Conservation (phyloP, 345 rosid species). For the Bretschneidera sinensis region DNA sequence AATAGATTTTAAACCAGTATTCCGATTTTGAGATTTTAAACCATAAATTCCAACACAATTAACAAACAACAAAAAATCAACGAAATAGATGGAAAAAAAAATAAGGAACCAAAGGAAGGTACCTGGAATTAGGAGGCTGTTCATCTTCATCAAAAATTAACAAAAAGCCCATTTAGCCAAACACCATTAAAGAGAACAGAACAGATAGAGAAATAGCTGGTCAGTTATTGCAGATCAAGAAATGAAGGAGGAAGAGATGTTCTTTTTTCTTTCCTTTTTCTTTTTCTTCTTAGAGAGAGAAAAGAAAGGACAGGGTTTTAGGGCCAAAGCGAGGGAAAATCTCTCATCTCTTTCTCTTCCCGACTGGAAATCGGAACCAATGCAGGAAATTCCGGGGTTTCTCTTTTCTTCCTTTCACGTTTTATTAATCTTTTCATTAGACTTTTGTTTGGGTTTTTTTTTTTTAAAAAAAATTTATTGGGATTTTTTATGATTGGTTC, state of each 20-base stretch:
- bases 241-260: conserved; percentile 16
- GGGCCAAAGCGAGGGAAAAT: conserved; percentile 25
- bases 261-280: conserved; percentile 20
- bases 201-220: conserved; percentile 10
- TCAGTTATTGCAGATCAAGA: conserved; percentile 45
- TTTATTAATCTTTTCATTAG: neutral
- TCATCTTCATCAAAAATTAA: too few relatives aligned
- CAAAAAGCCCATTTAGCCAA: conserved; percentile 27
- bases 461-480: too few relatives aligned
- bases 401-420: conserved; percentile 23
- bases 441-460: neutral
- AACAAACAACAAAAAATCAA: neutral
- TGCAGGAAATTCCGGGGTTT: conserved; percentile 45
- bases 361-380: conserved; percentile 36
- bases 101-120: neutral
- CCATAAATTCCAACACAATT: conserved; percentile 5
- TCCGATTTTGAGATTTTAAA: too few relatives aligned
- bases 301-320: conserved; percentile 31
- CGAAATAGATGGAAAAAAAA: neutral
- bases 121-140: conserved; percentile 31
- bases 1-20: too few relatives aligned
- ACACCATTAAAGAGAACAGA: neutral
- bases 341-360: conserved; percentile 15
- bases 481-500: too few relatives aligned
- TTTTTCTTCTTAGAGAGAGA: conserved; percentile 15